Base-by-base conservation (phyloP, 31 red algal species). In the Bonnemaisonia californica region DNA sequence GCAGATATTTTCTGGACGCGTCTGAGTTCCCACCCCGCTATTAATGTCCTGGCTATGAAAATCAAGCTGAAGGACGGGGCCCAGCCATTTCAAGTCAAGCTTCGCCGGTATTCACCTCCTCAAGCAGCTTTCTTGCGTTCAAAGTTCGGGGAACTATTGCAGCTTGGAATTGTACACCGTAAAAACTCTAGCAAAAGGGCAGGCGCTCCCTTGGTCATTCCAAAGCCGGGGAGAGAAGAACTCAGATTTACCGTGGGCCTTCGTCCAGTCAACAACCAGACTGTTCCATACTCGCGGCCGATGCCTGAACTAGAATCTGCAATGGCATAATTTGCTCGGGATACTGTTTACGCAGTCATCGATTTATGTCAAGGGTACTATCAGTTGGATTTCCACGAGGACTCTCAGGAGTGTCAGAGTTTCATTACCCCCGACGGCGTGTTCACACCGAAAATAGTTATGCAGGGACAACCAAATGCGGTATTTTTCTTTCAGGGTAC, bases 401-500 rank as follows among this genome's bases (percentile, higher is more conserved):
- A 57, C 11, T 76, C 71, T 29, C 71, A 33, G 22, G 71, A 76
- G 29, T 76, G 71, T 34, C 71, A 1, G 33, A 57, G 42, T 5
- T 56, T 76, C 47, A 76, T 76, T 13, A 28, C 42, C 13, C 71
- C 71, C 7, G 47, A 76, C 35, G 47, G 42, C 0, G 71, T 76
- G 42, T 76, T 0, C 47, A 24, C 23, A 22, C 71, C 47, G 13
- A 76, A 40, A 21, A 0, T 40, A 32, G 71, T 76, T 7, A 18
- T 76, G 21, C 71, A 76, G 9, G 71, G 71, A 57, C 47, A 57
- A 27, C 7, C 8, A 22, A 76, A 76, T 29, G 71, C 71, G 26
- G 29, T 27, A 26, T 40, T 0, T 38, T 57, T 26, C 42, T 76
- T 8, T 0, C 71, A 76, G 47, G 29, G 22, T 29, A 31, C 71